Evolutionary conservation across 306 rosid species (phyloP).

Genomic region (Begonia masoniana): DNA sequence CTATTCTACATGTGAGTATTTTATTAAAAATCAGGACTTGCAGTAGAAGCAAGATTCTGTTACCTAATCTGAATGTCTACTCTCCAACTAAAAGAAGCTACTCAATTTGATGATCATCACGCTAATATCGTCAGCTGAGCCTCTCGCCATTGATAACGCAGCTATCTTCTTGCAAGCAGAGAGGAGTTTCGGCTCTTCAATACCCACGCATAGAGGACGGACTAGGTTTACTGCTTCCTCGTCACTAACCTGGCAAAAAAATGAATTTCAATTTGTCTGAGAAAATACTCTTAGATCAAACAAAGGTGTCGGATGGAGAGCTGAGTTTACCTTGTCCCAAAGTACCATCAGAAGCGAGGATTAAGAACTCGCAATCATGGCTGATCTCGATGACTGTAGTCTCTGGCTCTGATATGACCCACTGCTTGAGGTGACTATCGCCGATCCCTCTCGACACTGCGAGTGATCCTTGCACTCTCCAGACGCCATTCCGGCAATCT

Average conservation of each 20-base stretch:
- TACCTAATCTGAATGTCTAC: too few relatives aligned
- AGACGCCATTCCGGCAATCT: conserved; percentile 25
- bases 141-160: conserved; percentile 22
- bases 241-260: conserved; percentile 21
- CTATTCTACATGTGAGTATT: conserved; percentile 11
- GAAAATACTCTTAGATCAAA: background rate
- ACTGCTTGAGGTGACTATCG: conserved; percentile 30
- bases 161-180: conserved; percentile 36
- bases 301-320: background rate
- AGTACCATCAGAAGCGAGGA: conserved; percentile 48
- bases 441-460: conserved; percentile 46
- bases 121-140: conserved; percentile 37
- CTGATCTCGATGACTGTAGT: conserved; percentile 18
- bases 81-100: conserved; percentile 6
- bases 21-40: conserved; percentile 11
- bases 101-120: conserved; percentile 31
- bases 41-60: conserved; percentile 2
- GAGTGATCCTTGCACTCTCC: conserved; percentile 46
- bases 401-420: conserved; percentile 47
- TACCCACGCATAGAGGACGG: conserved; percentile 23
- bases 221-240: conserved; percentile 39
- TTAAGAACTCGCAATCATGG: conserved; percentile 29
- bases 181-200: conserved; percentile 15
- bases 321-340: conserved; percentile 37
- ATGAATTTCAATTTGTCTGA: background rate